A percentile compares a stretch with the other conserved stretches of the same genome.
phyloP scores from a whole-genome alignment of 2,329 filamentous ascomycete species.

The Fusarium heterosporum region DNA sequence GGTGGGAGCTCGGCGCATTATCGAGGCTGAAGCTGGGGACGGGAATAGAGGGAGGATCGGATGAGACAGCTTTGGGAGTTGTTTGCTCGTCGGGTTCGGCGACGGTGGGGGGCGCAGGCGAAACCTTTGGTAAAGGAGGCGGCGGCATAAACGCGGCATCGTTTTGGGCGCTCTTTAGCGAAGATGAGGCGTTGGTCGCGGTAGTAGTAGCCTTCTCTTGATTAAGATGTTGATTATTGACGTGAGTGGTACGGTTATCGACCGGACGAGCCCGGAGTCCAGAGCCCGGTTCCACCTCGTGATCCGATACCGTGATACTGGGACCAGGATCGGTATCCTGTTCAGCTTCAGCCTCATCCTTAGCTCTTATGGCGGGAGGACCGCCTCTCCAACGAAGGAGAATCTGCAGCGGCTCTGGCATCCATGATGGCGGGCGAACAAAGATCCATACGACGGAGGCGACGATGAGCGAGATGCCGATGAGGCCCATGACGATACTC shows the following conservation, averaged over 20 bases:
- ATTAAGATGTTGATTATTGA: constrained; percentile 11
- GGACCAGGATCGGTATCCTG: constrained; percentile 29
- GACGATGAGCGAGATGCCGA: constrained; percentile 72
- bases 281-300: constrained; percentile 42
- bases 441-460: constrained; percentile 69
- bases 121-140: constrained; percentile 52
- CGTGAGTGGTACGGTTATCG: constrained; percentile 38
- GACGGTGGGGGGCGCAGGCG: constrained; percentile 39
- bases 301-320: constrained; percentile 42
- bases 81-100: constrained; percentile 56
- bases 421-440: constrained; percentile 64
- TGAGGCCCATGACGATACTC: constrained; percentile 61
- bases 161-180: constrained; percentile 11
- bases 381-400: constrained; percentile 43
- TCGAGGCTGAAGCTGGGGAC: constrained; percentile 63
- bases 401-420: constrained; percentile 49
- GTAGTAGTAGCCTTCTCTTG: constrained; percentile 17
- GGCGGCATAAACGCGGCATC: constrained; percentile 55
- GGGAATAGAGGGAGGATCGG: constrained; percentile 39
- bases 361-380: constrained; percentile 16
- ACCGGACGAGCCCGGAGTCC: constrained; percentile 44
- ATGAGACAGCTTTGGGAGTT: constrained; percentile 63
- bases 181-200: constrained; percentile 6
- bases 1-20: constrained; percentile 36
- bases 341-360: constrained; percentile 21